These are phyloP conservation scores for Myriosclerotinia scirpicola DNA, from an alignment of 2,329 filamentous ascomycete species.

Conservation along the genomic window DNA sequence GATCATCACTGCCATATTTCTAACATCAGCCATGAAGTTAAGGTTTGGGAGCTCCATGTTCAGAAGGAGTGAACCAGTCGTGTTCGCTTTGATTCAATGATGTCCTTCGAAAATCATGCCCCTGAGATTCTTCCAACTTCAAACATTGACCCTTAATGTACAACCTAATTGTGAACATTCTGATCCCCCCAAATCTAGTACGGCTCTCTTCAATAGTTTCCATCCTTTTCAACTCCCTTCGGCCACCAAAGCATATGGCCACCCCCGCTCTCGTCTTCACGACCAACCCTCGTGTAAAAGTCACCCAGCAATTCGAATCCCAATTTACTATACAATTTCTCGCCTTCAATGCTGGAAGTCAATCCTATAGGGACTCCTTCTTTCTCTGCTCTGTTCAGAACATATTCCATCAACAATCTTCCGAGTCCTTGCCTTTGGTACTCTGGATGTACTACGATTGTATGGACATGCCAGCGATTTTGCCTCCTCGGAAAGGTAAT, in stretches of 20 bases:
- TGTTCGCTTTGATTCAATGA: no score
- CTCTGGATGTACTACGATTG: conserved; percentile 30
- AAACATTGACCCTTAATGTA: no score
- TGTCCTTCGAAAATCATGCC: no score
- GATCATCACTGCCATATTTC: no score
- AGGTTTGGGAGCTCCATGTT: no score
- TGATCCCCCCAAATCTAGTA: neutral
- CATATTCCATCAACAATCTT: conserved; percentile 30
- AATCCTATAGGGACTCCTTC: conserved; percentile 34
- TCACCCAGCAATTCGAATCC: conserved; percentile 33
- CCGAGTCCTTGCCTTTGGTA: conserved; percentile 36
- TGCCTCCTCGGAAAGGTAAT: conserved; percentile 28
- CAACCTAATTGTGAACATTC: neutral
- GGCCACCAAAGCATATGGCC: conserved; percentile 35
- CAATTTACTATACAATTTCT: conserved; percentile 34
- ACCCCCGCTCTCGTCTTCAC: conserved; percentile 27
- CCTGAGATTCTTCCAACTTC: no score
- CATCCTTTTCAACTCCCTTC: conserved; percentile 19
- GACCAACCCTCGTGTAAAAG: conserved; percentile 25
- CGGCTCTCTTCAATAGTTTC: neutral
- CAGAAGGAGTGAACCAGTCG: no score
- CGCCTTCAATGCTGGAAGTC: conserved; percentile 30
- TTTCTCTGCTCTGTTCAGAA: conserved; percentile 28
- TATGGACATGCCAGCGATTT: conserved; percentile 33
- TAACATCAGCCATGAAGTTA: no score